A percentile compares a stretch with the other conserved stretches of the same genome.
Evolutionary conservation across 768 basidiomycete species (phyloP).

Genomic region (Coprinopsis cinerea): DNA sequence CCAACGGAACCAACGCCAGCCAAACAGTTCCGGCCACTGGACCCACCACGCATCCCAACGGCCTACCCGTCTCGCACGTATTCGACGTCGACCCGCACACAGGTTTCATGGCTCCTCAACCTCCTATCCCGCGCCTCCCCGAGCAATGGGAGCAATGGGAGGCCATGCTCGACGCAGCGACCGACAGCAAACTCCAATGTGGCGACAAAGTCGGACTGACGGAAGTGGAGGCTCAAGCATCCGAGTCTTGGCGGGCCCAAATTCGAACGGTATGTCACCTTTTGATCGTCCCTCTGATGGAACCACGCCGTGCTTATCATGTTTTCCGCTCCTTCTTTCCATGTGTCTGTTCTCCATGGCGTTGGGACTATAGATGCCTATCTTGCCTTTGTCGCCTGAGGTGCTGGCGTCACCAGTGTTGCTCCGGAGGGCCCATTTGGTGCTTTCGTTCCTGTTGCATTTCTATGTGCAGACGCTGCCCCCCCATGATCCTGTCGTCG

Average conservation of each 20-base stretch:
- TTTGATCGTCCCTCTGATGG: not conserved
- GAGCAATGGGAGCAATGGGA: conserved; percentile 72
- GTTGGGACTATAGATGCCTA: conserved; percentile 41
- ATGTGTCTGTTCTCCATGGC: not conserved
- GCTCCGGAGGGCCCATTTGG: conserved; percentile 71
- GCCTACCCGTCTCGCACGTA: conserved; percentile 63
- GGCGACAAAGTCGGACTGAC: conserved; percentile 46
- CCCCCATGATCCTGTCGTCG: conserved; percentile 42
- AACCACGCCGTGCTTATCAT: not conserved
- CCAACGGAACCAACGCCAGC: conserved; percentile 2
- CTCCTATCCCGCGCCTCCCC: conserved; percentile 62
- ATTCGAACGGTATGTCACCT: conserved; percentile 40
- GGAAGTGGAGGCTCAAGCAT: conserved; percentile 33
- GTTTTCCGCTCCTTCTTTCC: not conserved
- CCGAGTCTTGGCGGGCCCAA: conserved; percentile 46
- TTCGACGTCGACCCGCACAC: conserved; percentile 91
- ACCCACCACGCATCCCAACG: not conserved
- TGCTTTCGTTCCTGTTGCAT: conserved; percentile 72
- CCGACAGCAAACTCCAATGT: conserved; percentile 45
- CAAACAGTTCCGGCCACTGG: too few species aligned
- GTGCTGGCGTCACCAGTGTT: conserved; percentile 48
- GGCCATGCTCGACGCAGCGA: conserved; percentile 43
- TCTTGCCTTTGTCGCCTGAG: conserved; percentile 34
- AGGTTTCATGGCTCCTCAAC: conserved; percentile 85
- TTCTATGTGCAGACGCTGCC: conserved; percentile 74